Evolutionary conservation across 2,329 filamentous ascomycete species (phyloP).

Genomic region (Phyllosticta citribraziliensis): DNA sequence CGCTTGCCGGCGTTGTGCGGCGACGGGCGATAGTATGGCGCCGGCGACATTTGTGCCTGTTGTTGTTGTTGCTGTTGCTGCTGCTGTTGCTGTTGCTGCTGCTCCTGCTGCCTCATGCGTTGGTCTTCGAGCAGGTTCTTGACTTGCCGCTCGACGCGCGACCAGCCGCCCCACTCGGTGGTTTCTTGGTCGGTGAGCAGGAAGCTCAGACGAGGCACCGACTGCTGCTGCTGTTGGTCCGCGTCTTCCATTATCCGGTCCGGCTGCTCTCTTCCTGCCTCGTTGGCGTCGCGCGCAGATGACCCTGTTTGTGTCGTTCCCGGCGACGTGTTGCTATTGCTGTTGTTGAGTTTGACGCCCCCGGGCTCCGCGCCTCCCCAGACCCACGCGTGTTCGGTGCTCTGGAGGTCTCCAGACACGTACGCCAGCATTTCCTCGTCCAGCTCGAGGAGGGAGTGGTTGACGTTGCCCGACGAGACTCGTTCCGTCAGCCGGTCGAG

Average conservation of each 20-base stretch:
- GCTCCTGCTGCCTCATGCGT: conserved; percentile 17
- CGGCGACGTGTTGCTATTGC: neutral
- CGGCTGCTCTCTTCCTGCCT: conserved; percentile 15
- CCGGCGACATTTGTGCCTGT: neutral
- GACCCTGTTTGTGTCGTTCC: neutral
- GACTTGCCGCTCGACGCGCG: conserved; percentile 56
- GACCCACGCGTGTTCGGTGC: conserved; percentile 69
- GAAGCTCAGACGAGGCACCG: conserved; percentile 39
- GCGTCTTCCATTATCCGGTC: conserved; percentile 25
- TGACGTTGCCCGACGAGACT: conserved; percentile 33
- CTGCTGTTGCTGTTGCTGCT: conserved; percentile 7
- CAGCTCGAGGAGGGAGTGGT: conserved; percentile 38
- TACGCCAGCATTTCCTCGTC: conserved; percentile 89
- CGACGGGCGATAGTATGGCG: conserved; percentile 22
- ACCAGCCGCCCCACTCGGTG: conserved; percentile 74
- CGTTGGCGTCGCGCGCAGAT: conserved; percentile 10
- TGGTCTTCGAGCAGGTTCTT: conserved; percentile 44
- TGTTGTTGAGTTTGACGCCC: conserved; percentile 13
- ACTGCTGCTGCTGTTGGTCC: conserved; percentile 15
- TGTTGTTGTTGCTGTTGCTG: conserved; percentile 9
- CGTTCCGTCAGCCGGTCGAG: conserved; percentile 55
- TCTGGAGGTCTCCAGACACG: conserved; percentile 76
- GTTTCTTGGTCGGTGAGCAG: conserved; percentile 48
- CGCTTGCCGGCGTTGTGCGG: conserved; percentile 29
- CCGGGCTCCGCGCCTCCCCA: conserved; percentile 51